Conservation (phyloP, 306 rosid species). For the Casuarina equisetifolia region DNA sequence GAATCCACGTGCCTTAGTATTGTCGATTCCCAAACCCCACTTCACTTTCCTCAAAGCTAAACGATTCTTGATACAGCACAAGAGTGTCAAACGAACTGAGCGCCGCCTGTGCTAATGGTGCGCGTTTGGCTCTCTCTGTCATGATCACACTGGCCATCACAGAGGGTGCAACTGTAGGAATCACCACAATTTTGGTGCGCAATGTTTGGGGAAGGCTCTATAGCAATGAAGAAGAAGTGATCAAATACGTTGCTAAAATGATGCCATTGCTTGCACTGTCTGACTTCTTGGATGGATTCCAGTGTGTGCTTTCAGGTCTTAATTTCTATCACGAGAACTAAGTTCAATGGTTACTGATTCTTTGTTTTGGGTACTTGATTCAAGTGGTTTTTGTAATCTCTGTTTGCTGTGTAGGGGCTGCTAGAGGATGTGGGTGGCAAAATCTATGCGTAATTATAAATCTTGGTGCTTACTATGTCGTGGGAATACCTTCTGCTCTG, state of each 20-base stretch:
- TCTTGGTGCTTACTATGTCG: slow-evolving; percentile 61
- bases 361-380: neutral
- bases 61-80: neutral
- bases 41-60: neutral
- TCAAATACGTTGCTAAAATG: slow-evolving; percentile 52
- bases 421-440: slow-evolving; percentile 82
- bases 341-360: neutral
- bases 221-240: slow-evolving; percentile 56
- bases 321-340: neutral
- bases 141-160: slow-evolving; percentile 38
- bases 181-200: slow-evolving; percentile 44
- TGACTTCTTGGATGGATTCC: slow-evolving; percentile 66
- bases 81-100: slow-evolving; percentile 58
- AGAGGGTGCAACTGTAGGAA: slow-evolving; percentile 39
- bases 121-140: slow-evolving; percentile 50
- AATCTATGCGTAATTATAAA: slow-evolving; percentile 55
- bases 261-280: slow-evolving; percentile 63
- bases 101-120: slow-evolving; percentile 48
- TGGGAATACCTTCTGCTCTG: slow-evolving; percentile 58
- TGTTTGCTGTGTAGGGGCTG: slow-evolving; percentile 47
- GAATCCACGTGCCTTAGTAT: neutral
- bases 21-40: neutral
- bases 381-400: neutral
- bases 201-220: slow-evolving; percentile 55
- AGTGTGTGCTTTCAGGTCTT: slow-evolving; percentile 67